Conservation (phyloP, 2,329 filamentous ascomycete genomes). For the Chrysosporium keratinophilum region DNA sequence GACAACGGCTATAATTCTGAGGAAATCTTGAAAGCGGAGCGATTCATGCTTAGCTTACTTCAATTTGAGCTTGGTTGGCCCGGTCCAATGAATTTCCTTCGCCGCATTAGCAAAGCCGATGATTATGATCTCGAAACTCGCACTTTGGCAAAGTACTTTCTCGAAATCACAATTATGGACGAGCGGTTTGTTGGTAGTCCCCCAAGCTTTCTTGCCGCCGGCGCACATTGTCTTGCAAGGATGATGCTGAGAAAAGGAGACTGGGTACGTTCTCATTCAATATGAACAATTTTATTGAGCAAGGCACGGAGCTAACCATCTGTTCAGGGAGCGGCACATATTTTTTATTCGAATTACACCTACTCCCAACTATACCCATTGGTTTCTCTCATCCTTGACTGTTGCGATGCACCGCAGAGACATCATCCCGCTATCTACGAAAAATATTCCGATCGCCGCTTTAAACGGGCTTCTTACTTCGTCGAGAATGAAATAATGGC, state of each 20-base stretch:
- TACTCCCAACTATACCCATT: slow-evolving; percentile 70
- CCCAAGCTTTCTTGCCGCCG: slow-evolving; percentile 82
- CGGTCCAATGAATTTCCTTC: slow-evolving; percentile 97
- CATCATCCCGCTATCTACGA: slow-evolving; percentile 84
- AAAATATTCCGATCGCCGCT: slow-evolving; percentile 81
- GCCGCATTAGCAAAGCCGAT: slow-evolving; percentile 95
- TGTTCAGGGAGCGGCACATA: slow-evolving; percentile 62
- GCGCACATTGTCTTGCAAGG: slow-evolving; percentile 82
- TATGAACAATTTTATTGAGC: background rate
- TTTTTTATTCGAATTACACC: slow-evolving; percentile 90
- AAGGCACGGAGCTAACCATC: slow-evolving; percentile 13
- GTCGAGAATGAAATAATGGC: slow-evolving; percentile 64
- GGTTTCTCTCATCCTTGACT: slow-evolving; percentile 70
- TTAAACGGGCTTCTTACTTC: slow-evolving; percentile 71
- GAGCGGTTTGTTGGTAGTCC: slow-evolving; percentile 89
- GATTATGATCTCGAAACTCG: slow-evolving; percentile 94
- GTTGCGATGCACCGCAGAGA: slow-evolving; percentile 66
- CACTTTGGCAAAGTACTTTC: slow-evolving; percentile 93
- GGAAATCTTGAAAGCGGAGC: slow-evolving; percentile 92
- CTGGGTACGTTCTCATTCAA: slow-evolving; percentile 58
- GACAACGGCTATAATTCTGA: slow-evolving; percentile 80
- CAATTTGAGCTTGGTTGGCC: slow-evolving; percentile 94
- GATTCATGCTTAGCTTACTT: slow-evolving; percentile 96
- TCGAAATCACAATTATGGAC: slow-evolving; percentile 95
- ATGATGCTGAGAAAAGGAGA: slow-evolving; percentile 81